Evolutionary conservation across 441 rosid species (phyloP), one percentile per base, ranked within the genome.

Genomic region (Metrosideros polymorpha): DNA sequence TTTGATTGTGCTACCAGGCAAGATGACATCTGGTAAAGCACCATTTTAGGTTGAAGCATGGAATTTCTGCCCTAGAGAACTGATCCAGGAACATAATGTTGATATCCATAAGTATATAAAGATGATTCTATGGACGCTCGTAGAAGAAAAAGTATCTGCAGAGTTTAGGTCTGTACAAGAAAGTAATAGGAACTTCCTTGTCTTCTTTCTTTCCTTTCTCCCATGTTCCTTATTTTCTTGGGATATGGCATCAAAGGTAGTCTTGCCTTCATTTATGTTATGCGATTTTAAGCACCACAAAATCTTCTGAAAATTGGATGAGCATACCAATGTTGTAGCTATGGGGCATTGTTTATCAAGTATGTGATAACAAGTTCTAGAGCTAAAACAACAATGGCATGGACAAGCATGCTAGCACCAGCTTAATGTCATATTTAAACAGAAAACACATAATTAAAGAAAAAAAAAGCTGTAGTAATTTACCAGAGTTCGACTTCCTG

Each of bases 401-500:
- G 24, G 76, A 32, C 25, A 17, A 18, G 45, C 77, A 66, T 35
- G 77, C 77, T 66, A 66, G 77, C 45, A 35, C 77, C n/a, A 9
- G 47, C 47, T 66, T 35, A 19, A 66, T 66, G 77, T 66, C 77
- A 35, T 35, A 66, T 66, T 35, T 50, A 61, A 30, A 52, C 30
- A 49, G 82, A 18, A 42, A 66, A 71, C 29, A 45, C 42, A 75
- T 25, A 49, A 22, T 12, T 76, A 76, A 82, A 52, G 87, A 71
- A 53, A 42, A 83, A 79, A 12, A 5, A 52, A 55, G 8, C n/a
- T 52, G 47, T 82, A 17, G 83, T 83, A 87, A 87, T 51, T 51
- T 83, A 94, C 96, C 96, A 52, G 94, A 94, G 88, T 90, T 91
- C 71, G 93, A 89, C 87, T 90, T 91, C 86, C 94, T 91, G 89